Base-by-base conservation (phyloP, 257 asterid genomes). In the Capsicum chinense region DNA sequence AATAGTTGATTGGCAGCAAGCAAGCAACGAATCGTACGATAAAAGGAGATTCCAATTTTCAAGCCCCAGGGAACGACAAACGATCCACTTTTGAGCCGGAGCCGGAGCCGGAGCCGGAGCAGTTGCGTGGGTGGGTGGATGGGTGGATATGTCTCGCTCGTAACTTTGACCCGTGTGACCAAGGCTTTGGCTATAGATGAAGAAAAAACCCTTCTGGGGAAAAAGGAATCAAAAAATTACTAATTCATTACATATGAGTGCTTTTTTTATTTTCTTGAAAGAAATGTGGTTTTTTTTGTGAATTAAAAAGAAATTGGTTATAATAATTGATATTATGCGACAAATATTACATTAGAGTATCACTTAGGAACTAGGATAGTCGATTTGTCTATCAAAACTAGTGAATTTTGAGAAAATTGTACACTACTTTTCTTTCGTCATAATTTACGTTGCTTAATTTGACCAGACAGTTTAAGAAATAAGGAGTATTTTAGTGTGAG, bases 1-100 rank as follows among this genome's bases (percentile, higher is more conserved):
- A 3, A 3, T 39, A 3, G 44, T 39, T 39, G 44, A 39, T 39
- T 39, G 19, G 73, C 19, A 66, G 19, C 42, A 74, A 74, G 80
- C 42, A 74, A 74, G 80, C 60, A 74, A 74, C 60, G 80, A 74
- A 74, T 74, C 80, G 60, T 59, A 73, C 7, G 19, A 73, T 26
- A 73, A 44, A 73, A 73, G 60, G 42, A 3, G 80, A 74, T 74
- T 74, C 80, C 59, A 73, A 67, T 52, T 42, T 66, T 69, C 63
- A 54, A 56, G 50, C 79, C 15, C 76, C 76, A 64, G 39, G 79
- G 13, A 70, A 63, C 26, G 79, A 63, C 44, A 3, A 39, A 39
- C 26, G 79, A 68, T 70, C 79, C 58, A 44, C 79, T 71, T 71
- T 71, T 5, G 33, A 70, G 14, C 69, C 69, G 69, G 39, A 21